Base-by-base conservation (phyloP, 495 filamentous ascomycete genomes). In the Pyrenopolyporus hunteri region DNA sequence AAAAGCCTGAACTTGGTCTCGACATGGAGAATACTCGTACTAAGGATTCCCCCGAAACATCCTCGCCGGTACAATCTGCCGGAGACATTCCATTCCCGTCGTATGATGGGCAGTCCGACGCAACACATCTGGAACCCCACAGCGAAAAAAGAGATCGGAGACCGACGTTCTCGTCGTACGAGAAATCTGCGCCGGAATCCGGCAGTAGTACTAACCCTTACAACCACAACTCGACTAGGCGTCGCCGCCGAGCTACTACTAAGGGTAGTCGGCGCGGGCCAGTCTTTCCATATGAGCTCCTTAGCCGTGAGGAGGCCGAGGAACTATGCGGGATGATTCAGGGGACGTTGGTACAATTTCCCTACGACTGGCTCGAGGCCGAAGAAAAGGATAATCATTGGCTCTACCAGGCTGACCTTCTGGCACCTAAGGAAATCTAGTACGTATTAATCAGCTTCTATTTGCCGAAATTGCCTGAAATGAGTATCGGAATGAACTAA, bases 341-440 rank as follows among this genome's bases (percentile, higher is more conserved):
- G 73, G 94, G 94, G 6, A 83, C 91, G 72, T 76, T 98, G 32
- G 93, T 98, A 22, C 73, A 90, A 48, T 98, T 93, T 80, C 94
- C 94, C 11, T 94, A 96, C 70, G 90, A 98, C 56, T 98, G 95
- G 91, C 83, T 98, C 42, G 83, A 83, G 48, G 87, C 87, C 64
- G 95, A 97, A 75, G 94, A 97, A 77, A 84, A 87, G 64, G 90
- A 89, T 60, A 92, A 91, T 32, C 96, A 97, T 70, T 98, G 95
- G 95, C 84, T 98, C 42, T 98, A 97, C 73, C 90, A 90, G 73
- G 87, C 97, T 40, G 94, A 98, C 73, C 89, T 94, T 69, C 85
- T 98, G 70, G 95, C 94, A 62, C 94, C 94, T 45, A 79, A 98
- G 76, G 91, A 96, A 76, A 98, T 98, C 57, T 98, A 98, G 93